Evolutionary conservation across 139 green algal species (phyloP).

Genomic region (Micromonas pusilla): DNA sequence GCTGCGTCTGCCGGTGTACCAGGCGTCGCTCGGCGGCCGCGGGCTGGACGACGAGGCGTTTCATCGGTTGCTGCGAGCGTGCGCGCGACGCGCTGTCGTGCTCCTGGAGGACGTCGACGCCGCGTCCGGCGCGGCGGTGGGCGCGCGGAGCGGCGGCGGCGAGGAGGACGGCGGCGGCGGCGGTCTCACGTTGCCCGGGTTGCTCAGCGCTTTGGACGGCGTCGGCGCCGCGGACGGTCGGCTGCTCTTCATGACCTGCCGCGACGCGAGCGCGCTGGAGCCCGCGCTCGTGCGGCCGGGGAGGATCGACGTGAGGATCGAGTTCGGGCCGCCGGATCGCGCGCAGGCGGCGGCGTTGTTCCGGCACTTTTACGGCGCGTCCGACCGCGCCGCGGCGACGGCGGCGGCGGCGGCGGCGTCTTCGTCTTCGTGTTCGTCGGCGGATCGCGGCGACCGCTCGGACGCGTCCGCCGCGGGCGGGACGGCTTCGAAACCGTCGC

Average conservation of each 20-base stretch:
- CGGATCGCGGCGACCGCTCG: too few species aligned
- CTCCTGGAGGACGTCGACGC: constrained; percentile 16
- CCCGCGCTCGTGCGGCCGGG: constrained; percentile 9
- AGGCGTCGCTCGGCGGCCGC: background rate
- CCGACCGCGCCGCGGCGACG: background rate
- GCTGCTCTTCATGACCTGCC: constrained; percentile 3
- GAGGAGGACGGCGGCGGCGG: background rate
- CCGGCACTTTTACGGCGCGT: background rate
- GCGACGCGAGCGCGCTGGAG: background rate
- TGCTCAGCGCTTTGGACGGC: constrained; percentile 5
- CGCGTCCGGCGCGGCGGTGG: background rate
- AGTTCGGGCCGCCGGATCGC: background rate
- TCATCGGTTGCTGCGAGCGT: background rate
- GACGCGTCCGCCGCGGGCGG: too few species aligned
- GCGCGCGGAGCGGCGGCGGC: background rate
- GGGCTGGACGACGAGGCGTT: background rate
- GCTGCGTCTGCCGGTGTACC: background rate
- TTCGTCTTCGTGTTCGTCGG: too few species aligned
- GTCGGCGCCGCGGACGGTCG: background rate
- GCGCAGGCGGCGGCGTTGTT: background rate
- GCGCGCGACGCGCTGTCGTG: background rate
- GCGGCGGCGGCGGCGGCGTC: background rate
- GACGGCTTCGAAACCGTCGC: too few species aligned
- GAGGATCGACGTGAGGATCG: background rate
- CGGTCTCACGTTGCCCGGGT: background rate